Evolutionary conservation across 75 land plant species (phyloP).

Genomic region (Isoetes taiwanensis): DNA sequence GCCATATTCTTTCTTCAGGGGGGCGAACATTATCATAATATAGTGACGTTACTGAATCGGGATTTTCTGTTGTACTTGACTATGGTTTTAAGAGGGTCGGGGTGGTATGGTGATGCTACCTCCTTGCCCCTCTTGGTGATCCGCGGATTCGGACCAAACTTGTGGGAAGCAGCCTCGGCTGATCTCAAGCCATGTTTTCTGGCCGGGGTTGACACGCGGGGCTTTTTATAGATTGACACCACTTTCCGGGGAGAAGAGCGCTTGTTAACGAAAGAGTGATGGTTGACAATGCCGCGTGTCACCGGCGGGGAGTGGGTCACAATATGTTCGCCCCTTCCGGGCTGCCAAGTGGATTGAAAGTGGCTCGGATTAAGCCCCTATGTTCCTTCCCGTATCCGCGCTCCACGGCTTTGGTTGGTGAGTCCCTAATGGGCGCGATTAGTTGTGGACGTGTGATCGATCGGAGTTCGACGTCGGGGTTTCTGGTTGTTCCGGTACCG

Average conservation of each 20-base stretch:
- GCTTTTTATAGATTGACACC: constrained; percentile 6
- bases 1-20: background rate
- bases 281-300: constrained; percentile 13
- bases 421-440: background rate
- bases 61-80: background rate
- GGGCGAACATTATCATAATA: background rate
- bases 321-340: constrained; percentile 4
- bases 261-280: constrained; percentile 9
- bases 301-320: constrained; percentile 6
- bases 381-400: background rate
- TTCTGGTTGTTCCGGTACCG: no score
- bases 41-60: background rate
- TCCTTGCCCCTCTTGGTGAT: background rate
- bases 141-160: background rate
- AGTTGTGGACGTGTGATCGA: background rate
- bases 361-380: constrained; percentile 1
- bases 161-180: background rate
- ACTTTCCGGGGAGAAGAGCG: constrained; percentile 6
- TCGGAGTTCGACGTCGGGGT: no score
- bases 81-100: background rate
- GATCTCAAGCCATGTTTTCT: background rate
- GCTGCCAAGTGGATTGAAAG: constrained; percentile 6
- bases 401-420: constrained; percentile 3
- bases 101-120: background rate
- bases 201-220: background rate